A percentile compares a stretch with the other conserved stretches of the same genome.
Evolutionary conservation across 1,284 basidiomycete genomes (phyloP).

Genomic region (Ganoderma lingzhi): DNA sequence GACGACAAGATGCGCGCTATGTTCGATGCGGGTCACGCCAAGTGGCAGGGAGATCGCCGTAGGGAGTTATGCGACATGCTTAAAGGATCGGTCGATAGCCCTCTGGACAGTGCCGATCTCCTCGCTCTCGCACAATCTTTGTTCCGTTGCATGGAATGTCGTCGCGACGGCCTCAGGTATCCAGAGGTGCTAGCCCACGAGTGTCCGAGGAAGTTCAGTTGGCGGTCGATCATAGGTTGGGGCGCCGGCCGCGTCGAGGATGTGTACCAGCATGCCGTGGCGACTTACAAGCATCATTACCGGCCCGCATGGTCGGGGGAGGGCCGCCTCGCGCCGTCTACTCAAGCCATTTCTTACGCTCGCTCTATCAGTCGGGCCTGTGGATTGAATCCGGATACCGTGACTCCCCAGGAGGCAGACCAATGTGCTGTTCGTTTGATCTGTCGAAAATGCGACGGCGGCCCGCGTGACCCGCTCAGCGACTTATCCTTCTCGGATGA

Average conservation of each 20-base stretch:
- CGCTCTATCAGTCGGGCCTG: neutral
- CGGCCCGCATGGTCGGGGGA: neutral
- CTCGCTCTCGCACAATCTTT: neutral
- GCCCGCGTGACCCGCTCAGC: neutral
- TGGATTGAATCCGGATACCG: neutral
- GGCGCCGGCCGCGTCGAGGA: neutral
- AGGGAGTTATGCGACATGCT: neutral
- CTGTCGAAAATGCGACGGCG: conserved; percentile 3
- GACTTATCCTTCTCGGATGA: neutral
- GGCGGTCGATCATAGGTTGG: neutral
- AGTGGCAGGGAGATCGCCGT: neutral
- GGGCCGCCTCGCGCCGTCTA: neutral
- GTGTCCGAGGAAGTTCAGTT: neutral
- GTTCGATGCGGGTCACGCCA: neutral
- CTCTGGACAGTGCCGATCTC: neutral
- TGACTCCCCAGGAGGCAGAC: neutral
- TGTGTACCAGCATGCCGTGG: neutral
- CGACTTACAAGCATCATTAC: neutral
- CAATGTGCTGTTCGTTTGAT: neutral
- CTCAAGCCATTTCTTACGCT: neutral
- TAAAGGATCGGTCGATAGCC: neutral
- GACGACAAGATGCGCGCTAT: neutral
- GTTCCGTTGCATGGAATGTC: neutral
- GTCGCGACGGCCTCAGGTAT: neutral
- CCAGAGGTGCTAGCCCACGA: neutral